Conservation (phyloP, 2,329 filamentous ascomycete species). For the Plectosphaerella plurivora region DNA sequence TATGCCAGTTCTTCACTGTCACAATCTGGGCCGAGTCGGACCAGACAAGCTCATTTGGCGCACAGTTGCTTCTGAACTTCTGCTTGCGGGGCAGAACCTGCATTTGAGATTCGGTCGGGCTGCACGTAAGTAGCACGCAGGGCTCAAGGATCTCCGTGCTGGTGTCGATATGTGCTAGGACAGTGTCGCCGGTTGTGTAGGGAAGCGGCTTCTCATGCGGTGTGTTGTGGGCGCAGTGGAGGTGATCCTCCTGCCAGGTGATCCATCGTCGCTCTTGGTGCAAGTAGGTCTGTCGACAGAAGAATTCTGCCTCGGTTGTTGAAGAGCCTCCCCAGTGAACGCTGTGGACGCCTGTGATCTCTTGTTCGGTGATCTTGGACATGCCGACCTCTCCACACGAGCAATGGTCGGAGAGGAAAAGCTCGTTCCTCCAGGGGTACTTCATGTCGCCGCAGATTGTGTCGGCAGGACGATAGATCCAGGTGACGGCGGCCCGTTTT, state of each 20-base stretch:
- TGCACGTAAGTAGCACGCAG: conserved; percentile 46
- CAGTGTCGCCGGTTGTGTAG: conserved; percentile 51
- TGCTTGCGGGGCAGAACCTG: conserved; percentile 40
- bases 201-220: conserved; percentile 9
- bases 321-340: conserved; percentile 55
- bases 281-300: conserved; percentile 68
- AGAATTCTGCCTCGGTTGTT: conserved; percentile 46
- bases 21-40: conserved; percentile 29
- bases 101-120: conserved; percentile 20
- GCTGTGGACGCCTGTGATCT: conserved; percentile 53
- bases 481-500: conserved; percentile 49
- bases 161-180: conserved; percentile 38
- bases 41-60: conserved; percentile 57
- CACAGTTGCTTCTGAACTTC: conserved; percentile 23
- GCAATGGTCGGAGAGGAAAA: conserved; percentile 75
- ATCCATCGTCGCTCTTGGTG: conserved; percentile 57
- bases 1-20: conserved; percentile 28
- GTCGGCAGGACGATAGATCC: conserved; percentile 69
- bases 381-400: conserved; percentile 49
- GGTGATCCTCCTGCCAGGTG: conserved; percentile 49
- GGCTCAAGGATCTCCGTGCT: conserved; percentile 46
- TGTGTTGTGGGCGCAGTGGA: conserved; percentile 41
- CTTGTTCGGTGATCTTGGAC: conserved; percentile 42
- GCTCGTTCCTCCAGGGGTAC: conserved; percentile 68
- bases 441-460: conserved; percentile 64